Conservation (phyloP, 1,284 basidiomycete species). For the Boletus calvinii region DNA sequence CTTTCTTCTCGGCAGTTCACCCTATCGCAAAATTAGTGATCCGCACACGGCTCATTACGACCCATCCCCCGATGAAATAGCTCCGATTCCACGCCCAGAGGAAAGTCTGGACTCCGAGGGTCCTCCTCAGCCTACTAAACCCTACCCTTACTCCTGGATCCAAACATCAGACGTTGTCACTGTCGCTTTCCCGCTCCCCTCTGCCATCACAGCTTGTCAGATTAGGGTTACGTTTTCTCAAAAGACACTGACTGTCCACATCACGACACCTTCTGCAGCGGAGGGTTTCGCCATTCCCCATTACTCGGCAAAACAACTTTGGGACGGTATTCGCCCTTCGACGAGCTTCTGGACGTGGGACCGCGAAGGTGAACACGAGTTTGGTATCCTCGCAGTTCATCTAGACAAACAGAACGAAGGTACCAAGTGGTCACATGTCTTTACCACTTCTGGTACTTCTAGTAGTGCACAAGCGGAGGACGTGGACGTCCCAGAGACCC, state of each 20-base stretch:
- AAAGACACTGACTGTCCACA: conserved; percentile 63
- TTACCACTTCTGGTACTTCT: conserved; percentile 45
- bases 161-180: conserved; percentile 84
- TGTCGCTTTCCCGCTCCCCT: conserved; percentile 78
- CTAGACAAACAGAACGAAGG: conserved; percentile 80
- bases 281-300: conserved; percentile 46
- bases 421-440: conserved; percentile 84
- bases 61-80: conserved; percentile 63
- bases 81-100: conserved; percentile 59
- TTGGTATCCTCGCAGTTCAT: conserved; percentile 76
- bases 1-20: conserved; percentile 57
- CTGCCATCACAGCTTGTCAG: conserved; percentile 57
- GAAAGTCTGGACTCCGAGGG: conserved; percentile 50
- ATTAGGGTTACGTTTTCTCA: conserved; percentile 70
- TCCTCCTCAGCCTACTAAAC: conserved; percentile 38
- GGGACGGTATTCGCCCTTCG: conserved; percentile 70
- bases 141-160: conserved; percentile 87
- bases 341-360: conserved; percentile 90
- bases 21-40: conserved; percentile 44
- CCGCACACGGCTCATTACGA: conserved; percentile 42
- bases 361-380: conserved; percentile 61
- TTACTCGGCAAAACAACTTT: conserved; percentile 66
- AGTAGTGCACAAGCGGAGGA: conserved; percentile 42
- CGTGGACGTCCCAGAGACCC: conserved; percentile 82
- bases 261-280: conserved; percentile 41